Evolutionary conservation across 192 early-diverging fungal genomes (phyloP).

Genomic region (Gonapodya prolifera): DNA sequence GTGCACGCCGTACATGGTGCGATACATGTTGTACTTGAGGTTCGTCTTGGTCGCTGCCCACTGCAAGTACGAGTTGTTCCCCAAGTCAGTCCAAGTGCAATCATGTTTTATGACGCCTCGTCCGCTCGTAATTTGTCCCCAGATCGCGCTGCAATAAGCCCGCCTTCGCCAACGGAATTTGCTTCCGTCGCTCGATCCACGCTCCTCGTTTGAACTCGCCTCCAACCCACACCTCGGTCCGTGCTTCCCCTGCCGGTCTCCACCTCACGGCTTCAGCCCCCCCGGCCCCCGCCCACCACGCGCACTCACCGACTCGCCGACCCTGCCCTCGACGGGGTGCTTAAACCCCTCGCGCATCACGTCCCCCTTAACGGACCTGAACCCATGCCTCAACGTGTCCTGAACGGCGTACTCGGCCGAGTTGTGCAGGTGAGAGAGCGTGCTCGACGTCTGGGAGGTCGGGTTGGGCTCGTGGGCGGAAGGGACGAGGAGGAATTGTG

Average conservation of each 20-base stretch:
- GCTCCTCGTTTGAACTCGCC: not conserved
- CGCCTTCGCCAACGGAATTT: too few relatives aligned
- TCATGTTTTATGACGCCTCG: conserved; percentile 2
- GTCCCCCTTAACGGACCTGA: conserved; percentile 45
- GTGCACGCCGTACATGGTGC: conserved; percentile 72
- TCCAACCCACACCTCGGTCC: not conserved
- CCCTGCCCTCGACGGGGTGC: too few relatives aligned
- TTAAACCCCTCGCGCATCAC: too few relatives aligned
- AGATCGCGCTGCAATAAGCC: not conserved
- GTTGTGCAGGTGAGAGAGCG: not conserved
- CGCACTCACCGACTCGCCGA: conserved; percentile 68
- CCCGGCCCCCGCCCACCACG: conserved; percentile 47
- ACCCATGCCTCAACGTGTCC: conserved; percentile 69
- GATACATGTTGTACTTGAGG: conserved; percentile 67
- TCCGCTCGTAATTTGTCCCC: not conserved
- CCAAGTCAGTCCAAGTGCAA: not conserved
- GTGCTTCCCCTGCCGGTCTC: not conserved
- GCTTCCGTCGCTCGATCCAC: too few relatives aligned
- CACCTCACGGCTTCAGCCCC: not conserved
- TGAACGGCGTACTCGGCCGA: conserved; percentile 61
- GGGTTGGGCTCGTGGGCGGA: too few relatives aligned
- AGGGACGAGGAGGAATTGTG: too few relatives aligned
- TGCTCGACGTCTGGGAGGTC: too few relatives aligned
- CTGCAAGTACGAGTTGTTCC: too few relatives aligned
- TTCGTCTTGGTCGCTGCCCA: conserved; percentile 77